A percentile compares a stretch with the other conserved stretches of the same genome.
Conservation (phyloP, 495 filamentous ascomycete species). For the Neurospora sp. region DNA sequence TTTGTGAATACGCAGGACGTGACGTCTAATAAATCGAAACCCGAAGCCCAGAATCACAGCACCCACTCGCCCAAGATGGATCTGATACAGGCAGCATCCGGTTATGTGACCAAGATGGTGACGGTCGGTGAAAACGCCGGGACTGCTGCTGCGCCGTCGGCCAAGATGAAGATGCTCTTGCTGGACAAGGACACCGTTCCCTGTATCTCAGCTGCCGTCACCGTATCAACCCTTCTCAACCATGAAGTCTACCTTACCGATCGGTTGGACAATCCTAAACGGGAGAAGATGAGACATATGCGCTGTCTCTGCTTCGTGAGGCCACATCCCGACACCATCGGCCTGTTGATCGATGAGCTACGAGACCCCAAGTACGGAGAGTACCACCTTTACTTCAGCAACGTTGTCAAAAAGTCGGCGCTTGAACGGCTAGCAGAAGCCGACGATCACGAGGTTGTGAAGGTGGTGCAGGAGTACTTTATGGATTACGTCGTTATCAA, state of each 20-base stretch:
- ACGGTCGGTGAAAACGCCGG: conserved; percentile 63
- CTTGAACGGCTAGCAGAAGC: conserved; percentile 91
- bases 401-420: conserved; percentile 92
- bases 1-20: background rate
- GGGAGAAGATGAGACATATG: conserved; percentile 97
- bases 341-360: conserved; percentile 89
- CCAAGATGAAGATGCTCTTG: conserved; percentile 98
- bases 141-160: conserved; percentile 51
- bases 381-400: conserved; percentile 95
- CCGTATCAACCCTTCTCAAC: conserved; percentile 89
- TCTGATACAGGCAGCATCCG: conserved; percentile 79
- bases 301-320: conserved; percentile 89
- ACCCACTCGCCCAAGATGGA: conserved; percentile 54
- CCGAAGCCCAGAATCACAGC: background rate
- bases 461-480: conserved; percentile 85
- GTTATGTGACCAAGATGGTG: conserved; percentile 97
- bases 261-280: conserved; percentile 77
- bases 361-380: conserved; percentile 96
- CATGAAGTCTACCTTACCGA: conserved; percentile 98
- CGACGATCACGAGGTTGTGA: conserved; percentile 96
- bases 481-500: conserved; percentile 93
- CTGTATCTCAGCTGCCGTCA: conserved; percentile 88
- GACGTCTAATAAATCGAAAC: background rate
- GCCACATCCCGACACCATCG: conserved; percentile 82
- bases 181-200: conserved; percentile 91